Base-by-base conservation (phyloP, 805 yeast species). In the Teunomyces panamensis region DNA sequence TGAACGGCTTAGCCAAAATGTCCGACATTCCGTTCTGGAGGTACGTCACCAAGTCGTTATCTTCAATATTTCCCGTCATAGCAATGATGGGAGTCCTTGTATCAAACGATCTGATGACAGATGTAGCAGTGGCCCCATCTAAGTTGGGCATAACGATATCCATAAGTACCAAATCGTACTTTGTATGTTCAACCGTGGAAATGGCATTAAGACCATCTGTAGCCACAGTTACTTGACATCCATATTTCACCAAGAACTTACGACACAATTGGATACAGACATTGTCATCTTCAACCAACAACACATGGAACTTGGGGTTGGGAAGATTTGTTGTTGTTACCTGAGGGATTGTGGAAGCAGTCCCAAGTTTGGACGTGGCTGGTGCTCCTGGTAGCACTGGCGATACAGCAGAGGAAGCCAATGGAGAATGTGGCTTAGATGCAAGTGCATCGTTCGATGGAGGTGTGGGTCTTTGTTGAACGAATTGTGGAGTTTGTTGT, bases 131-230 rank as follows among this genome's bases (percentile, higher is more conserved):
- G 16, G 91, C 90, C 58, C 97, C 89, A 70, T 89, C 89, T 56
- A 87, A 66, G 62, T 85, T 87, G 9, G 96, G 96, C 94, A 87
- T 87, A 17, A 87, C 92, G 45, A 87, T 87, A 67, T 87, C 96
- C 96, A 87, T 87, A 39, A 87, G 64, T 0, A 87, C 92, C 49
- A 87, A 69, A 65, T 54, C 96, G 58, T 83, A 87, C 56, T 84
- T 79, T 30, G 80, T 79, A 44, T 81, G 80, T 60, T 85, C 91
- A 28, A 87, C 79, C 0, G 83, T 85, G 30, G 83, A 78, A 39
- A 94, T 89, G 2, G 97, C 97, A 30, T 88, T 84, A 9, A 92
- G 68, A 0, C 99, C 99, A 68, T 92, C 97, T 4, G 89, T 85
- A 0, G 89, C 97, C 14, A 90, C 89, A 42, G 94, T 92, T 4